These are phyloP conservation scores for Trichophyton rubrum DNA, from an alignment of 2,329 filamentous ascomycete species.

Conservation along the genomic window DNA sequence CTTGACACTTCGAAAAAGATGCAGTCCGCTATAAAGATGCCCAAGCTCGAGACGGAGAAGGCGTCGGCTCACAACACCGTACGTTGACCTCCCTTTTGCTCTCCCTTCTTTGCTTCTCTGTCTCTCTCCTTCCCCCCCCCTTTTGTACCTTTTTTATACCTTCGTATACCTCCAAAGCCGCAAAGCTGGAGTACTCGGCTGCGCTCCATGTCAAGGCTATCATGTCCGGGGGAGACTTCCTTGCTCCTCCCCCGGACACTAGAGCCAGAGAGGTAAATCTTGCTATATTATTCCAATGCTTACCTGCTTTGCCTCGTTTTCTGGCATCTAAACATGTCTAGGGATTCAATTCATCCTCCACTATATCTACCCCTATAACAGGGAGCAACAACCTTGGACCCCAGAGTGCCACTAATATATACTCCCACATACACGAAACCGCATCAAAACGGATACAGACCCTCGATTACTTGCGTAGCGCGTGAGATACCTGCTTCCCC, in stretches of 20 bases:
- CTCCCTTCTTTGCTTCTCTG: not conserved
- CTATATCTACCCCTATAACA: conserved; percentile 22
- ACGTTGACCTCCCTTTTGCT: not conserved
- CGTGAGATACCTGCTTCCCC: conserved; percentile 44
- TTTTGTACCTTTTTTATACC: not conserved
- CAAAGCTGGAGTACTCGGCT: conserved; percentile 1
- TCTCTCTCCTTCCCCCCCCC: not conserved
- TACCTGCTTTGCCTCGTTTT: not conserved
- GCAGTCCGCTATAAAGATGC: conserved; percentile 3
- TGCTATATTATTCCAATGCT: not conserved
- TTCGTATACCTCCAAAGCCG: not conserved
- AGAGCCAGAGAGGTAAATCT: not conserved
- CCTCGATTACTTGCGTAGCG: conserved; percentile 80
- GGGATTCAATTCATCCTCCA: conserved; percentile 11
- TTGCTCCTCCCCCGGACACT: not conserved
- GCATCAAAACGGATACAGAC: conserved; percentile 89
- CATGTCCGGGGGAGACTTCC: not conserved
- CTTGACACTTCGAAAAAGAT: not conserved
- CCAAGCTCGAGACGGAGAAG: conserved; percentile 1
- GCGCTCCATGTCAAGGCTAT: not conserved
- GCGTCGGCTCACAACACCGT: conserved; percentile 2
- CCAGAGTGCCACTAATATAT: conserved; percentile 44
- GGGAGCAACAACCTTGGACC: conserved; percentile 27
- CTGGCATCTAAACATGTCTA: conserved; percentile 14
- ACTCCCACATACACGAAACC: conserved; percentile 65